Percentiles rank a stretch among this genome's conserved stretches.
phyloP scores from a whole-genome alignment of 1,284 basidiomycete species.

The Ceratobasidium sp. region DNA sequence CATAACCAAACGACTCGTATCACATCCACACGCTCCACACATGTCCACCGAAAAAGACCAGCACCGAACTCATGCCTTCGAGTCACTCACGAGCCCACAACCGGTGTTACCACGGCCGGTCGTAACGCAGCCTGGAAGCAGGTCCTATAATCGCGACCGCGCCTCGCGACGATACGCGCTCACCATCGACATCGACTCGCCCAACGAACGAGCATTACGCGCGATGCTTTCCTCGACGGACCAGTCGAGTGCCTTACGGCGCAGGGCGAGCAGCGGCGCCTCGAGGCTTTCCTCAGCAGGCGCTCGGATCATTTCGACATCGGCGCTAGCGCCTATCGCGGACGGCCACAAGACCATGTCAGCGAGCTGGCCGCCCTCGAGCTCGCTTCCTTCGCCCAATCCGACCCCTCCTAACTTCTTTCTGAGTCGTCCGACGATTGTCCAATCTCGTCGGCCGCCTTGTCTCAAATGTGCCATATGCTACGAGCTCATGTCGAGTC shows the following conservation, averaged over 20 bases:
- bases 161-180: constrained; percentile 3
- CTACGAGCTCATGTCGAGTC: constrained; percentile 4
- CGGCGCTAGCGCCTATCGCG: background rate
- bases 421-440: background rate
- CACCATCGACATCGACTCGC: constrained; percentile 3
- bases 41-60: background rate
- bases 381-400: background rate
- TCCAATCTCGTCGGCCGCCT: background rate
- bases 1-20: background rate
- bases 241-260: background rate
- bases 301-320: background rate
- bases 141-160: background rate
- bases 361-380: background rate
- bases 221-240: background rate
- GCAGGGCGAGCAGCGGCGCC: background rate
- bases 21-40: background rate
- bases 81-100: background rate
- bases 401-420: background rate
- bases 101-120: background rate
- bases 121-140: background rate
- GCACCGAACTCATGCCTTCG: constrained; percentile 8
- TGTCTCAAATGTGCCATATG: constrained; percentile 3
- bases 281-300: background rate
- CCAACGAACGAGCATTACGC: background rate
- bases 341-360: constrained; percentile 2